These are phyloP conservation scores for Polyporus tsugae DNA, from an alignment of 1,284 basidiomycete genomes.

Conservation along the genomic window DNA sequence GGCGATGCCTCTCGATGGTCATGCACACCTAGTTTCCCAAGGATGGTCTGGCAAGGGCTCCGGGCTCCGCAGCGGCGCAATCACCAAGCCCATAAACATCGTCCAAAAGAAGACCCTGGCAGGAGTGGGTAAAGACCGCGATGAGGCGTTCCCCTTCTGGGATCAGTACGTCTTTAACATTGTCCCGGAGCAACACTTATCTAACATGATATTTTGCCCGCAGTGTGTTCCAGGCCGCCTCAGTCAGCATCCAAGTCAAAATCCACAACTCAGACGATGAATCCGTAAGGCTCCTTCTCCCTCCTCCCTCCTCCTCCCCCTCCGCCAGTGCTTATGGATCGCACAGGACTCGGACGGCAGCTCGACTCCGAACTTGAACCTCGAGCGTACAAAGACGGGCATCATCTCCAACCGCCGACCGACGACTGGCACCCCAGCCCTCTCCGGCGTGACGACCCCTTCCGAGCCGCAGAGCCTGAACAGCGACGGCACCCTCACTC, in stretches of 20 bases:
- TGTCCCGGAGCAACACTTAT: neutral
- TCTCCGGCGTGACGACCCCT: constrained; percentile 58
- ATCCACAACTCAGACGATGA: constrained; percentile 59
- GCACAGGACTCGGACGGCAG: constrained; percentile 11
- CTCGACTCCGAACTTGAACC: constrained; percentile 36
- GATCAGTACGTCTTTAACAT: constrained; percentile 75
- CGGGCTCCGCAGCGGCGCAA: constrained; percentile 73
- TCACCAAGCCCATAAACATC: constrained; percentile 77
- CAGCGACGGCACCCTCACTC: constrained; percentile 37
- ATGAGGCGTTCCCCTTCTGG: constrained; percentile 96
- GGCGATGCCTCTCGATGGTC: constrained; percentile 78
- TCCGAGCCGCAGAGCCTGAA: constrained; percentile 40
- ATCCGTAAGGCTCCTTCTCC: constrained; percentile 40
- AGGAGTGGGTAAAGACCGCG: constrained; percentile 90
- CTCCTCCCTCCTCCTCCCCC: constrained; percentile 8
- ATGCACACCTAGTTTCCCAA: constrained; percentile 80
- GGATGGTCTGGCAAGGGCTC: constrained; percentile 90
- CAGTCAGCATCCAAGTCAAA: constrained; percentile 80
- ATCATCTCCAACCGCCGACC: constrained; percentile 80
- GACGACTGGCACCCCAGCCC: constrained; percentile 53
- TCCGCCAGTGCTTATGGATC: constrained; percentile 2
- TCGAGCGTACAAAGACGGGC: constrained; percentile 75
- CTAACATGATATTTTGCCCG: neutral
- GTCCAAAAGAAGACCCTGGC: constrained; percentile 85
- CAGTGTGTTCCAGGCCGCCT: constrained; percentile 82